Percentiles rank a stretch among this genome's conserved stretches.
phyloP scores from a whole-genome alignment of 1,284 basidiomycete genomes.

The Papiliotrema fonsecae region DNA sequence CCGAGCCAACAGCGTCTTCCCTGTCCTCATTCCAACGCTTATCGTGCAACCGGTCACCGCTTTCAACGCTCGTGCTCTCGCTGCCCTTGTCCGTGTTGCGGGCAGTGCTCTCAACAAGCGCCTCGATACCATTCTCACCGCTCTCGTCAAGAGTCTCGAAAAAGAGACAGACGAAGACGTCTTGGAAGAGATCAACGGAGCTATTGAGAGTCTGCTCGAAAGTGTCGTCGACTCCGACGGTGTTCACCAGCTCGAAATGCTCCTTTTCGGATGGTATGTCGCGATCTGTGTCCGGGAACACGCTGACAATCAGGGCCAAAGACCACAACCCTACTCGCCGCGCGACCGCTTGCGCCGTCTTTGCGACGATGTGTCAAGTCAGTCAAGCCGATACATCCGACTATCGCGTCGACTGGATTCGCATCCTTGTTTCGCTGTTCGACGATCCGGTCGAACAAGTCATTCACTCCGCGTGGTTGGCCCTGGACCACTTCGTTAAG shows the following conservation, averaged over 20 bases:
- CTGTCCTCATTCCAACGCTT: slow-evolving; percentile 91
- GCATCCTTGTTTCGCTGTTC: slow-evolving; percentile 80
- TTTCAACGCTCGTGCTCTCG: slow-evolving; percentile 92
- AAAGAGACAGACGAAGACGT: slow-evolving; percentile 64
- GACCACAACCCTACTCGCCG: slow-evolving; percentile 65
- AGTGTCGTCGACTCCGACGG: slow-evolving; percentile 81
- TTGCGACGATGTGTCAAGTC: slow-evolving; percentile 74
- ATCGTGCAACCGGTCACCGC: slow-evolving; percentile 85
- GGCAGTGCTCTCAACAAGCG: slow-evolving; percentile 82
- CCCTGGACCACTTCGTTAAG: slow-evolving; percentile 85
- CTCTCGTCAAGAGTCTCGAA: slow-evolving; percentile 65
- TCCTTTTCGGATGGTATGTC: slow-evolving; percentile 79
- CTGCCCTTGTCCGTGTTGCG: slow-evolving; percentile 86
- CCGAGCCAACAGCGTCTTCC: slow-evolving; percentile 91
- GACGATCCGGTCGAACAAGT: slow-evolving; percentile 73
- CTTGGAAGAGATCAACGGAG: slow-evolving; percentile 65
- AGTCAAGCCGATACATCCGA: slow-evolving; percentile 68
- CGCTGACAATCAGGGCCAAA: slow-evolving; percentile 62
- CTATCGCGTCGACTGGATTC: slow-evolving; percentile 91
- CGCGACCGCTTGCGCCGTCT: slow-evolving; percentile 70
- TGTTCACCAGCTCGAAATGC: slow-evolving; percentile 78
- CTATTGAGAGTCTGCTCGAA: slow-evolving; percentile 64
- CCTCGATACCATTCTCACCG: slow-evolving; percentile 66
- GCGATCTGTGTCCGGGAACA: not conserved
- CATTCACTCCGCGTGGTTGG: slow-evolving; percentile 74